These are phyloP conservation scores for Aspergillus felis DNA, from an alignment of 2,329 filamentous ascomycete genomes.

Conservation along the genomic window DNA sequence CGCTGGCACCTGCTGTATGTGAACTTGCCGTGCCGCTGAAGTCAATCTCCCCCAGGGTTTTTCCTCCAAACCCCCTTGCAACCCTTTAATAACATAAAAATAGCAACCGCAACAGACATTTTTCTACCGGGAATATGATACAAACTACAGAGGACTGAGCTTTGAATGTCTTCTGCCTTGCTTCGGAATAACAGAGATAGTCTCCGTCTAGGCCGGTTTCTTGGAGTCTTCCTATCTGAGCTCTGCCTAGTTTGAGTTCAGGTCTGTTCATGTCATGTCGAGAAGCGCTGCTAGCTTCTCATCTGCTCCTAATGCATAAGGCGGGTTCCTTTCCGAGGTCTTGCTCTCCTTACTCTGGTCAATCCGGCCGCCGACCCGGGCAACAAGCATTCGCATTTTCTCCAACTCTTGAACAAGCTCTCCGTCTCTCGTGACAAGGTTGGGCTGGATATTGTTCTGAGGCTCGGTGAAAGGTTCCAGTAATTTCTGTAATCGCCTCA, in stretches of 20 bases:
- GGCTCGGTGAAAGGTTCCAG: slow-evolving; percentile 50
- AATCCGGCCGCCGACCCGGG: slow-evolving; percentile 39
- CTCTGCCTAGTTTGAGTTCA: neutral
- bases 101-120: neutral
- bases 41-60: slow-evolving; percentile 7
- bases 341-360: slow-evolving; percentile 23
- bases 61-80: slow-evolving; percentile 15
- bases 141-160: neutral
- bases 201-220: neutral
- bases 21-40: slow-evolving; percentile 7
- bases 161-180: neutral
- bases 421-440: slow-evolving; percentile 50
- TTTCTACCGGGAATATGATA: neutral
- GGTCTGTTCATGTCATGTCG: slow-evolving; percentile 31
- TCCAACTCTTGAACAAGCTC: slow-evolving; percentile 49
- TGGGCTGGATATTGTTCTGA: slow-evolving; percentile 51
- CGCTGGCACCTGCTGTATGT: slow-evolving; percentile 12
- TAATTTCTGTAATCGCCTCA: slow-evolving; percentile 43
- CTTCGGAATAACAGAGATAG: neutral
- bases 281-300: slow-evolving; percentile 36
- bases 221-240: neutral
- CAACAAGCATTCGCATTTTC: slow-evolving; percentile 46
- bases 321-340: slow-evolving; percentile 13
- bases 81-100: slow-evolving; percentile 4
- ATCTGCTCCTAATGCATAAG: slow-evolving; percentile 24